phyloP scores from a whole-genome alignment of 371 early-diverging fungal species.

The Mortierella sp. region DNA sequence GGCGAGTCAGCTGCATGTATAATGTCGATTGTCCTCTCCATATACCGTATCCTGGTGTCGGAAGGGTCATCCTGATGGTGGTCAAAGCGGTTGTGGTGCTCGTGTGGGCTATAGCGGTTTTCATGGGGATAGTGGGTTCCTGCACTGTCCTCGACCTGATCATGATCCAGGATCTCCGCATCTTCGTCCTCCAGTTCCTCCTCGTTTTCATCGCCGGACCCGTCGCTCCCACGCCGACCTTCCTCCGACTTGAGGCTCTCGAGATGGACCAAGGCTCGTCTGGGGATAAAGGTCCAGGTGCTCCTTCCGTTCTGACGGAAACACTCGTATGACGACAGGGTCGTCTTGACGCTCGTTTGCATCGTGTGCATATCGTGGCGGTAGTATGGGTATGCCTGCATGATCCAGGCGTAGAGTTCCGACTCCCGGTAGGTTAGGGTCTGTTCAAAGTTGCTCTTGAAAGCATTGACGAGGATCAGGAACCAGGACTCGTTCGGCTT shows the following conservation, averaged over 20 bases:
- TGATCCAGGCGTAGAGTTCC: conserved; percentile 58
- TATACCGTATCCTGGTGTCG: conserved; percentile 44
- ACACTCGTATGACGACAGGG: conserved; percentile 54
- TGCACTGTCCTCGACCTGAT: conserved; percentile 13
- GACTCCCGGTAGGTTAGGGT: conserved; percentile 57
- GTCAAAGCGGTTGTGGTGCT: conserved; percentile 13
- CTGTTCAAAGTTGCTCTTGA: conserved; percentile 59
- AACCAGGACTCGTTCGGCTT: conserved; percentile 60
- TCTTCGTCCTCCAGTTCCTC: conserved; percentile 35
- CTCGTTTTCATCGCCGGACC: conserved; percentile 33
- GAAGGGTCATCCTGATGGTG: conserved; percentile 21
- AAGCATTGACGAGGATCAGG: conserved; percentile 59
- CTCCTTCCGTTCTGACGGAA: conserved; percentile 58
- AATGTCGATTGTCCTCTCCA: conserved; percentile 38
- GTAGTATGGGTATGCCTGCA: conserved; percentile 58
- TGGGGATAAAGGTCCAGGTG: conserved; percentile 58
- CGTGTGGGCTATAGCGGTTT: conserved; percentile 12
- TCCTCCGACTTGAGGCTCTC: conserved; percentile 54
- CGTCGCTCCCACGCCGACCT: conserved; percentile 24
- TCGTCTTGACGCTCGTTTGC: conserved; percentile 58
- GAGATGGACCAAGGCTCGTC: conserved; percentile 53
- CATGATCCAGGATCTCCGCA: conserved; percentile 14
- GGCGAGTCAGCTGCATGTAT: conserved; percentile 50
- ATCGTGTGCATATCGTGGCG: conserved; percentile 57
- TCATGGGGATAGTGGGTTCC: conserved; percentile 18